A percentile compares a stretch with the other conserved stretches of the same genome.
phyloP scores from a whole-genome alignment of 2,329 filamentous ascomycete species.

The Xylariomycetidae sp. region DNA sequence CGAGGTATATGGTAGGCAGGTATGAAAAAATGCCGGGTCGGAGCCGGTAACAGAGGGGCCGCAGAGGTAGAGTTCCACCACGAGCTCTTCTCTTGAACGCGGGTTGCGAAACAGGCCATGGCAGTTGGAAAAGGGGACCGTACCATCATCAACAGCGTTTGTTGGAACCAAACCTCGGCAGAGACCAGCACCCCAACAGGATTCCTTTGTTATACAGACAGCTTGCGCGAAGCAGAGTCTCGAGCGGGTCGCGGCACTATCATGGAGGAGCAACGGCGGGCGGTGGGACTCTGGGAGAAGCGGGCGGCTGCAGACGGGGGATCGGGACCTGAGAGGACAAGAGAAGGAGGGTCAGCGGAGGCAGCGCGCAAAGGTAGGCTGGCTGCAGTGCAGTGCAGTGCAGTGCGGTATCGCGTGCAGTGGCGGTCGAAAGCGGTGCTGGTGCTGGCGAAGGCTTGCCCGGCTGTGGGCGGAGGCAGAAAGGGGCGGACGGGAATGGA shows the following conservation, averaged over 20 bases:
- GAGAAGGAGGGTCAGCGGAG: too few species aligned
- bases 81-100: neutral
- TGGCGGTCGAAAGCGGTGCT: too few species aligned
- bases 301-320: slow-evolving; percentile 1
- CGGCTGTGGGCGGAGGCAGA: too few species aligned
- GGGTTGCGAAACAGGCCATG: neutral
- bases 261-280: slow-evolving; percentile 17
- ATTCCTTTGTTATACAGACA: slow-evolving; percentile 18
- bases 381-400: too few species aligned
- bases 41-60: neutral
- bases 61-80: neutral
- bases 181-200: slow-evolving; percentile 19
- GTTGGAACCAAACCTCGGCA: slow-evolving; percentile 21
- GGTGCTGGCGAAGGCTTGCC: too few species aligned
- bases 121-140: slow-evolving; percentile 8
- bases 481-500: too few species aligned
- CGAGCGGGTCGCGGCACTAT: slow-evolving; percentile 19
- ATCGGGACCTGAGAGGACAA: too few species aligned
- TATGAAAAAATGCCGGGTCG: slow-evolving; percentile 1
- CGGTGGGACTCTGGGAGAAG: slow-evolving; percentile 3
- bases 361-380: too few species aligned
- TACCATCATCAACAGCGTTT: slow-evolving; percentile 27
- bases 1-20: slow-evolving; percentile 4
- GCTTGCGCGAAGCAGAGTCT: slow-evolving; percentile 22
- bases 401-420: too few species aligned